phyloP scores from a whole-genome alignment of 805 yeast species.

The Zygoascus flipseniorum region DNA sequence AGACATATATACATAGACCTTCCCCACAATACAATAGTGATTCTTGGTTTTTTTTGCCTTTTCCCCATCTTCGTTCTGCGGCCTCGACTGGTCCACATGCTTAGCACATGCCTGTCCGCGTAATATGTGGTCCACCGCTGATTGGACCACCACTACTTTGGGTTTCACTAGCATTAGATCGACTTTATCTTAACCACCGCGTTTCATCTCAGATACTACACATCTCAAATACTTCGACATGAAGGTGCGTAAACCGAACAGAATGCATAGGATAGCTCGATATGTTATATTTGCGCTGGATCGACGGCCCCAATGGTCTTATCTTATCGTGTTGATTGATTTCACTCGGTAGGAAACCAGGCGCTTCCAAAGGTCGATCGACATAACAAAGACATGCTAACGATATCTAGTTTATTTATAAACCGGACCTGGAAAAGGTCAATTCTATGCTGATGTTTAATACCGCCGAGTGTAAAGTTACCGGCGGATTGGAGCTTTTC shows the following conservation, averaged over 20 bases:
- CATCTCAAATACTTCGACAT: neutral
- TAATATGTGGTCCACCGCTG: neutral
- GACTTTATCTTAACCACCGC: neutral
- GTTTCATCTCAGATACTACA: neutral
- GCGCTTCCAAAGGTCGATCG: neutral
- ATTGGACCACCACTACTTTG: neutral
- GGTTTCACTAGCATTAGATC: neutral
- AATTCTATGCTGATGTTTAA: slow-evolving; percentile 79
- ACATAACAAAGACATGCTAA: too few relatives aligned
- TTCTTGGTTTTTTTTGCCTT: too few relatives aligned
- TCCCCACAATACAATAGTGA: too few relatives aligned
- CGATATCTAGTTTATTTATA: slow-evolving; percentile 67
- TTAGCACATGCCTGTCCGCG: neutral
- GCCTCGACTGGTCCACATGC: neutral
- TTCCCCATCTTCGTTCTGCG: too few relatives aligned
- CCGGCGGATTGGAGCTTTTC: slow-evolving; percentile 87
- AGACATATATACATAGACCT: too few relatives aligned
- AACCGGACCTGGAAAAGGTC: slow-evolving; percentile 82
- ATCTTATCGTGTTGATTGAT: neutral
- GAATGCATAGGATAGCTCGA: too few relatives aligned
- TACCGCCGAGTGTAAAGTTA: slow-evolving; percentile 63
- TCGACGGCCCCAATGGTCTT: neutral
- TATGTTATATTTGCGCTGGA: too few relatives aligned
- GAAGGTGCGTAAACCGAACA: neutral
- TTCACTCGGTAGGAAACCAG: neutral